Evolutionary conservation across 805 yeast genomes (phyloP), one percentile per base, ranked within the genome.

Genomic region (Sungouiozyma ichnusensis): DNA sequence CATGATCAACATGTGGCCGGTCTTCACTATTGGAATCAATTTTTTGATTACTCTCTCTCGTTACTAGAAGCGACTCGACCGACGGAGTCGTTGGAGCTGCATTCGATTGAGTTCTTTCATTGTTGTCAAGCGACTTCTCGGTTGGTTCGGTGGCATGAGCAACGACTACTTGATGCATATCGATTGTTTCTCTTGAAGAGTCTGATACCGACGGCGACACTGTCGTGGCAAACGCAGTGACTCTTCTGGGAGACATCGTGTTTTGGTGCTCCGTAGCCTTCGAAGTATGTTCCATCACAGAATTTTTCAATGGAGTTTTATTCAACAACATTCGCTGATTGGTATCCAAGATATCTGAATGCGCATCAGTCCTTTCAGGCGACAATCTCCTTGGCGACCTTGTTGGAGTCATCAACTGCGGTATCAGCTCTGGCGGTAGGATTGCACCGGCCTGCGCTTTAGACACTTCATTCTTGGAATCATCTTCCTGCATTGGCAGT

Each of bases 371-470:
- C 13, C 17, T 33, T 7, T n/a, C 13, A 33, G 56, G 50, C 20
- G 38, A 33, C 17, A 55, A 53, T 34, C 55, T 43, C 27, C 42
- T 44, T 3, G 44, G 40, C 8, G 55, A 51, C 35, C 53, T 48
- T 36, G 45, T 51, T 2, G 57, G 55, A 14, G 47, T 44, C 17
- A 33, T 7, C 7, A 33, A 14, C 35, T 6, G 35, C 17, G 35
- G 15, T 27, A 27, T 14, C 32, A 27, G 14, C 9, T 27, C 14
- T 27, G 32, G 32, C 32, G 4, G 4, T 17, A 3, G 14, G 19
- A 11, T 34, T 6, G 16, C 16, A 34, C 18, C 16, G 18, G 4
- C 36, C 48, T 47, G 42, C 43, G 50, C 17, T 43, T 36, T 35
- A 51, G 36, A 29, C 51, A 44, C 34, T 48, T 50, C 42, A 43